Evolutionary conservation across 371 early-diverging fungal genomes (phyloP).

Genomic region (Apophysomyces sp.): DNA sequence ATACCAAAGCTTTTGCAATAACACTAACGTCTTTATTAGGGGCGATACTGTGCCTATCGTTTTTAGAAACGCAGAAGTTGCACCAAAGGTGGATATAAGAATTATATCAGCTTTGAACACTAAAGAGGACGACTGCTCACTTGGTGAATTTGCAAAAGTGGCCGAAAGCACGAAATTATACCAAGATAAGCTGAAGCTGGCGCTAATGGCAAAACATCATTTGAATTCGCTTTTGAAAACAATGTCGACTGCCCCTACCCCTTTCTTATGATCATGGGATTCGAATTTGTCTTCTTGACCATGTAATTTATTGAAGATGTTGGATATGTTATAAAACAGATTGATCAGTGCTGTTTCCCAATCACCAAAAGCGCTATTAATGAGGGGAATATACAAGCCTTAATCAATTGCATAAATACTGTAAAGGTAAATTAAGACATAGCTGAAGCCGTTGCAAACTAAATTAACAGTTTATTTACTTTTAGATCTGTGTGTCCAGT

Average conservation of each 20-base stretch:
- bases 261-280: conserved; percentile 8
- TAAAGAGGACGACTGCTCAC: conserved; percentile 12
- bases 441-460: not conserved
- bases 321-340: conserved; percentile 11
- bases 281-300: conserved; percentile 10
- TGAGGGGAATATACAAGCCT: conserved; percentile 3
- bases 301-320: conserved; percentile 11
- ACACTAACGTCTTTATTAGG: conserved; percentile 17
- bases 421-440: conserved; percentile 2
- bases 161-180: conserved; percentile 13
- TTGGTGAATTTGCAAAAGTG: conserved; percentile 14
- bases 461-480: not conserved
- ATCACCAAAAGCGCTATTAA: conserved; percentile 12
- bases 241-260: conserved; percentile 6
- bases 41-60: conserved; percentile 16
- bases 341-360: conserved; percentile 10
- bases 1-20: conserved; percentile 12
- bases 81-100: conserved; percentile 13
- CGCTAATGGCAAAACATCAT: conserved; percentile 14
- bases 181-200: conserved; percentile 10
- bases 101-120: conserved; percentile 14
- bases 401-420: not conserved
- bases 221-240: conserved; percentile 10
- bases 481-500: not conserved
- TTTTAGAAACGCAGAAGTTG: conserved; percentile 10